Percentiles rank a stretch among this genome's conserved stretches.
phyloP scores from a whole-genome alignment of 768 basidiomycete genomes.

The Mrakia gelida region DNA sequence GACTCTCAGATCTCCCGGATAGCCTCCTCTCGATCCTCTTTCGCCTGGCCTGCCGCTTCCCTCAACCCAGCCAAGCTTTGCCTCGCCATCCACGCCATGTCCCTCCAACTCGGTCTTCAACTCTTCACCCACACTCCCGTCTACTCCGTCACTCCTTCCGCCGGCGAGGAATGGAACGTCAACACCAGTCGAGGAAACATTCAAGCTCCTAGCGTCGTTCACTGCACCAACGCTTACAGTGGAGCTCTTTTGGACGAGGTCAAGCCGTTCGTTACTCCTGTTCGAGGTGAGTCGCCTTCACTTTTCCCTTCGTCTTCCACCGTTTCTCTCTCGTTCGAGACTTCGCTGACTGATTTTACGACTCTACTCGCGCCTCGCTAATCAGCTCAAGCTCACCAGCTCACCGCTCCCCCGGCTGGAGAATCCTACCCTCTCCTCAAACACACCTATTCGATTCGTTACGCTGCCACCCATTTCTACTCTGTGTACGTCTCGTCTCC shows the following conservation, averaged over 20 bases:
- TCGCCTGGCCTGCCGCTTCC: constrained; percentile 16
- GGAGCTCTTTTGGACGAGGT: constrained; percentile 71
- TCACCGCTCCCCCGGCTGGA: constrained; percentile 11
- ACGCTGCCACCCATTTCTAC: constrained; percentile 11
- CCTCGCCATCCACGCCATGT: constrained; percentile 25
- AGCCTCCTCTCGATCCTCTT: constrained; percentile 38
- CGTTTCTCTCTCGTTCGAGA: neutral
- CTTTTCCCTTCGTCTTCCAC: neutral
- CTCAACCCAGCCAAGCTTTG: constrained; percentile 43
- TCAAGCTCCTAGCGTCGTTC: constrained; percentile 61
- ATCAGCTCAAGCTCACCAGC: constrained; percentile 22
- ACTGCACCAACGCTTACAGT: constrained; percentile 82
- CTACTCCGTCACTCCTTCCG: constrained; percentile 40
- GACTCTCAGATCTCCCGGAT: constrained; percentile 33
- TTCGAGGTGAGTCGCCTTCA: neutral
- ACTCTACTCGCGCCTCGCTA: neutral
- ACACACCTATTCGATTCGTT: constrained; percentile 23
- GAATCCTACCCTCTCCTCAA: neutral
- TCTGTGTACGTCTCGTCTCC: neutral
- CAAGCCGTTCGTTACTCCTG: constrained; percentile 17
- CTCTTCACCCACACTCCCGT: constrained; percentile 75
- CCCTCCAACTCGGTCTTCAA: constrained; percentile 27
- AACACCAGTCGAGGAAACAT: constrained; percentile 65
- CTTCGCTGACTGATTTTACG: neutral
- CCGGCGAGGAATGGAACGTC: constrained; percentile 51